These are phyloP conservation scores for Fusarium chlamydosporum DNA, from an alignment of 2,329 filamentous ascomycete species.

Conservation along the genomic window DNA sequence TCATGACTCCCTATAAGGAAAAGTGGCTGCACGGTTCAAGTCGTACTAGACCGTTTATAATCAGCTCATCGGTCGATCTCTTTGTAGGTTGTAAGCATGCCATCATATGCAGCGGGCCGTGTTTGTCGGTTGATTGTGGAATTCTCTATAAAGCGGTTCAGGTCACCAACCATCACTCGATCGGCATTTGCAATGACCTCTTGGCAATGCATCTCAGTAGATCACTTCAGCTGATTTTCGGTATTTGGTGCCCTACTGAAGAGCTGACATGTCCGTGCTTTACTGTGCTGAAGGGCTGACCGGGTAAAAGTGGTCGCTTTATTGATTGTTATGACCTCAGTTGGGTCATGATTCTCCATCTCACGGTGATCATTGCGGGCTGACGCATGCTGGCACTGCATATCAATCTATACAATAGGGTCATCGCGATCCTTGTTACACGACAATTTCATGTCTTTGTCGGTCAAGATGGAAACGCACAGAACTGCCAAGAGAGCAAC, in stretches of 20 bases:
- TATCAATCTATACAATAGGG: background rate
- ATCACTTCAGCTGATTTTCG: background rate
- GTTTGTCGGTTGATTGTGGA: background rate
- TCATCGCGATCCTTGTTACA: background rate
- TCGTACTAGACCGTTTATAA: constrained; percentile 25
- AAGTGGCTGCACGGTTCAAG: constrained; percentile 1
- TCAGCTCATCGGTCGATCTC: constrained; percentile 26
- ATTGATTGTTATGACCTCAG: background rate
- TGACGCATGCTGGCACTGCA: background rate
- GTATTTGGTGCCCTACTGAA: constrained; percentile 5
- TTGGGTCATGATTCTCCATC: background rate
- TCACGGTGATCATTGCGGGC: background rate
- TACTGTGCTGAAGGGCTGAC: background rate
- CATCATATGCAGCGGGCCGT: constrained; percentile 16
- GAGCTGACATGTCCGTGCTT: constrained; percentile 14
- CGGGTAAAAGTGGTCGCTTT: background rate
- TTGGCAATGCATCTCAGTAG: constrained; percentile 13
- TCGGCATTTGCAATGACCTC: constrained; percentile 2
- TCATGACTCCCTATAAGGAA: constrained; percentile 16
- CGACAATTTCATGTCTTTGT: background rate
- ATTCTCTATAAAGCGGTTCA: constrained; percentile 21
- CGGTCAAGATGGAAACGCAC: background rate
- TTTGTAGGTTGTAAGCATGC: background rate
- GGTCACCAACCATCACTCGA: background rate
- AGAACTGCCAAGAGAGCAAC: background rate